These are phyloP conservation scores for Conoideocrella luteorostrata DNA, from an alignment of 2,329 filamentous ascomycete species.

Conservation along the genomic window DNA sequence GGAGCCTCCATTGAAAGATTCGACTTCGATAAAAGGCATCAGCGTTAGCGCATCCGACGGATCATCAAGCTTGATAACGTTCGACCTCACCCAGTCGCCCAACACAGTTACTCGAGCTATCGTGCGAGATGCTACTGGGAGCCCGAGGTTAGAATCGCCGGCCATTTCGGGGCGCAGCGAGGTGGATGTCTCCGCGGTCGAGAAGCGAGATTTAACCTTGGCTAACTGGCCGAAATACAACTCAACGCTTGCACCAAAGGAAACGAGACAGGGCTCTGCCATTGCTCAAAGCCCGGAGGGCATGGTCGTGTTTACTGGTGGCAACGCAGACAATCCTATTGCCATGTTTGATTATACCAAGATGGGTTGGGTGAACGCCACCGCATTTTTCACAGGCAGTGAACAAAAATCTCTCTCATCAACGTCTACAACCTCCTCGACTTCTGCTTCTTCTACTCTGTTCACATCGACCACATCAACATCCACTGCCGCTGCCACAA, in stretches of 20 bases:
- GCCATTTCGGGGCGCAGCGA: conserved; percentile 28
- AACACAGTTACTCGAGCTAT: conserved; percentile 68
- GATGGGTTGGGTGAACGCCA: conserved; percentile 75
- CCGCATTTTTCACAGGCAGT: conserved; percentile 50
- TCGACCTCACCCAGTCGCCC: conserved; percentile 67
- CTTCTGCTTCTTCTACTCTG: conserved; percentile 18
- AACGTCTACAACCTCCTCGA: conserved; percentile 22
- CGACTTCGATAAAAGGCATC: conserved; percentile 50
- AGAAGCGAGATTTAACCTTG: conserved; percentile 42
- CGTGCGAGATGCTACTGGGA: conserved; percentile 56
- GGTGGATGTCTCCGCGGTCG: conserved; percentile 21
- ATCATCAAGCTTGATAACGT: conserved; percentile 72
- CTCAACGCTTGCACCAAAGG: conserved; percentile 58
- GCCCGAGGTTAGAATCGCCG: conserved; percentile 38
- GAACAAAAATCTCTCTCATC: conserved; percentile 32
- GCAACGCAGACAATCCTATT: conserved; percentile 59
- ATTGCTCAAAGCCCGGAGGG: conserved; percentile 62
- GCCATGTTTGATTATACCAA: conserved; percentile 69
- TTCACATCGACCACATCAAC: conserved; percentile 10
- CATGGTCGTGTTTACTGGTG: conserved; percentile 72
- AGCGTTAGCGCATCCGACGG: conserved; percentile 67
- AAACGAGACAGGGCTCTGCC: conserved; percentile 61
- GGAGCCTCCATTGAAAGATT: conserved; percentile 52
- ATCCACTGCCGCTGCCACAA: conserved; percentile 14
- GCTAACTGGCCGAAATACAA: conserved; percentile 75